A percentile compares a stretch with the other conserved stretches of the same genome.
Evolutionary conservation across 805 yeast genomes (phyloP).

Genomic region (Barnettozyma vustinii): DNA sequence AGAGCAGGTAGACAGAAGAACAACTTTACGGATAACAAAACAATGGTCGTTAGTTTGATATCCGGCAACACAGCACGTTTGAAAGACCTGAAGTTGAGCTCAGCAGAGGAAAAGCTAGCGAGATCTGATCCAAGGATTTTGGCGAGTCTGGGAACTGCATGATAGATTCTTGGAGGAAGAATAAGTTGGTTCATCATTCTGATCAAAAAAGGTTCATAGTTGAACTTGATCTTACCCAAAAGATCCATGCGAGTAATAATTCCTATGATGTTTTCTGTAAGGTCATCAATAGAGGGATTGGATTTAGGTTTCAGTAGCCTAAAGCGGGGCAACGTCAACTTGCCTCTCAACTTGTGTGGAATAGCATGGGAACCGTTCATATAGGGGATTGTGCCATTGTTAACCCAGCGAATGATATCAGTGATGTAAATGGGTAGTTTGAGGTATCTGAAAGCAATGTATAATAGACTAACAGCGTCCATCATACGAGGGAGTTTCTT

Average conservation of each 20-base stretch:
- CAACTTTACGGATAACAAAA: conserved; percentile 19
- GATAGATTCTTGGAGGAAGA: conserved; percentile 46
- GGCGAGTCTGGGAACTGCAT: conserved; percentile 29
- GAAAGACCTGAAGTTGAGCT: neutral
- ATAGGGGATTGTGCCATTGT: conserved; percentile 44
- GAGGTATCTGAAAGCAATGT: conserved; percentile 44
- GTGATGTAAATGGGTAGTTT: conserved; percentile 44
- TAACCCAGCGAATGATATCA: conserved; percentile 41
- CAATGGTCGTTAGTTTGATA: conserved; percentile 8
- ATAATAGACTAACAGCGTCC: conserved; percentile 34
- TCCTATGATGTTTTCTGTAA: conserved; percentile 1
- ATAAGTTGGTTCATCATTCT: conserved; percentile 37
- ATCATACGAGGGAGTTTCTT: conserved; percentile 10
- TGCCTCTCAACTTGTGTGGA: conserved; percentile 33
- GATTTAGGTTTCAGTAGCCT: conserved; percentile 30
- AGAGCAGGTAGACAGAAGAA: conserved; percentile 17
- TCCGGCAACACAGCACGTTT: conserved; percentile 34
- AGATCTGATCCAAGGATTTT: conserved; percentile 12
- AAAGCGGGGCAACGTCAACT: conserved; percentile 38
- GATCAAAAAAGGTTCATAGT: conserved; percentile 37
- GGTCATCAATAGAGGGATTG: neutral
- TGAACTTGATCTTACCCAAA: conserved; percentile 10
- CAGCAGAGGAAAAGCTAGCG: neutral
- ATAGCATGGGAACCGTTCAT: conserved; percentile 34
- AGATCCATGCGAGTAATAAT: neutral